Conservation (phyloP, 441 rosid genomes). For the Corymbia calophylla region DNA sequence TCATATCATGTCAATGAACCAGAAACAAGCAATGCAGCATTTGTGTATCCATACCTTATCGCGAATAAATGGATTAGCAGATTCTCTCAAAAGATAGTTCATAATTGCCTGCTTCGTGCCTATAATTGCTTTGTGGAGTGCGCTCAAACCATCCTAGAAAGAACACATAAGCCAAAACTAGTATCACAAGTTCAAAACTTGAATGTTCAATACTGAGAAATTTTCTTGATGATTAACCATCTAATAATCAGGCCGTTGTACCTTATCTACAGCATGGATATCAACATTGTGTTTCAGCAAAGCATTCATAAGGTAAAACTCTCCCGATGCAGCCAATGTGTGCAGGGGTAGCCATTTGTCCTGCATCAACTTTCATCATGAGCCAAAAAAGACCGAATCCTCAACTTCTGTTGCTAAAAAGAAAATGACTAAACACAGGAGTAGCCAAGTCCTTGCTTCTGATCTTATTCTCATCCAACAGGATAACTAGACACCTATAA, state of each 20-base stretch:
- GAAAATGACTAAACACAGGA: neutral
- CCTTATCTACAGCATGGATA: constrained; percentile 74
- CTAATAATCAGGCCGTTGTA: constrained; percentile 5
- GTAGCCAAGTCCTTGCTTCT: neutral
- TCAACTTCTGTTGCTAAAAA: neutral
- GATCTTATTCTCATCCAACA: neutral
- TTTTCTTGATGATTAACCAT: neutral
- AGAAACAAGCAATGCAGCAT: neutral
- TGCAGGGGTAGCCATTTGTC: constrained; percentile 88
- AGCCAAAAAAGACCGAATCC: neutral
- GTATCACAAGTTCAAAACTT: neutral
- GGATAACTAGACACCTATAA: neutral
- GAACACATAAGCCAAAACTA: constrained; percentile 4
- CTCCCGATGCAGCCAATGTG: constrained; percentile 84
- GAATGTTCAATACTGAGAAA: neutral
- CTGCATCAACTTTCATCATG: constrained; percentile 23
- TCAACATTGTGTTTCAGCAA: constrained; percentile 74
- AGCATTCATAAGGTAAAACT: constrained; percentile 63
- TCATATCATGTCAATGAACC: neutral
- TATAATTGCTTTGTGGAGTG: constrained; percentile 76
- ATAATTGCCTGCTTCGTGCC: constrained; percentile 80
- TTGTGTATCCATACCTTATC: constrained; percentile 41
- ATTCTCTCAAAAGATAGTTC: constrained; percentile 79
- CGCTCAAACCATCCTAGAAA: constrained; percentile 71
- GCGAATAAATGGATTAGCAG: constrained; percentile 72